phyloP scores from a whole-genome alignment of 805 yeast species.

The Wickerhamiella bombiphila region DNA sequence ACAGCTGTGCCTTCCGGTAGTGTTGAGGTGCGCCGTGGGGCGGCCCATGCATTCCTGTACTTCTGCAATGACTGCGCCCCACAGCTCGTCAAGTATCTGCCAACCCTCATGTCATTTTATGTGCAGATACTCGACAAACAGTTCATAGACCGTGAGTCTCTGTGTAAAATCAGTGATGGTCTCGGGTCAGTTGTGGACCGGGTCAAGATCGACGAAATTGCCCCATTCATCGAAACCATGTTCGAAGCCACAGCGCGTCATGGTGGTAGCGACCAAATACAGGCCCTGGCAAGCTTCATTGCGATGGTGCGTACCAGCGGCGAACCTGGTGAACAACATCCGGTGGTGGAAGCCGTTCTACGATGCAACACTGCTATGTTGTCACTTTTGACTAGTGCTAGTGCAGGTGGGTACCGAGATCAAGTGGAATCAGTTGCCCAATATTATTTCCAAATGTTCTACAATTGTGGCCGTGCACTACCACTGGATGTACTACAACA shows the following conservation, averaged over 20 bases:
- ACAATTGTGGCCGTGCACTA: conserved; percentile 9
- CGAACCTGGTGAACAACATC: conserved; percentile 31
- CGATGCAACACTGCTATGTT: conserved; percentile 8
- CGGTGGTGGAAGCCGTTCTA: conserved; percentile 21
- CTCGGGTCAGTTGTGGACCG: conserved; percentile 56
- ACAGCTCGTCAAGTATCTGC: conserved; percentile 49
- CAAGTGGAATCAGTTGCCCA: conserved; percentile 10
- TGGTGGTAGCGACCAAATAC: conserved; percentile 22
- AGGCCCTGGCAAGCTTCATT: conserved; percentile 45
- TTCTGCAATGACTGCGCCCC: conserved; percentile 83
- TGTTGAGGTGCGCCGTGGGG: conserved; percentile 56
- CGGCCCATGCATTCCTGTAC: conserved; percentile 86
- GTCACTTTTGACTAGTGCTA: conserved; percentile 4
- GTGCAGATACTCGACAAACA: conserved; percentile 30
- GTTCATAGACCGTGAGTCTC: conserved; percentile 48
- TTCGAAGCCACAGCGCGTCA: conserved; percentile 35
- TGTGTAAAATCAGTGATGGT: conserved; percentile 77
- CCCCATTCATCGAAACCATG: conserved; percentile 48
- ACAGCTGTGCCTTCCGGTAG: conserved; percentile 42
- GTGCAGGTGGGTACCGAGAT: conserved; percentile 1
- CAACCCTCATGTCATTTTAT: conserved; percentile 64
- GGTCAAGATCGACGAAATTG: conserved; percentile 26
- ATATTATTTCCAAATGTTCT: conserved; percentile 11
- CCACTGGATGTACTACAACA: conserved; percentile 1
- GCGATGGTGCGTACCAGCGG: conserved; percentile 50